Evolutionary conservation across 148 eudicot species (phyloP), one percentile per base, ranked within the genome.

Genomic region (Hydrangea macrophylla): DNA sequence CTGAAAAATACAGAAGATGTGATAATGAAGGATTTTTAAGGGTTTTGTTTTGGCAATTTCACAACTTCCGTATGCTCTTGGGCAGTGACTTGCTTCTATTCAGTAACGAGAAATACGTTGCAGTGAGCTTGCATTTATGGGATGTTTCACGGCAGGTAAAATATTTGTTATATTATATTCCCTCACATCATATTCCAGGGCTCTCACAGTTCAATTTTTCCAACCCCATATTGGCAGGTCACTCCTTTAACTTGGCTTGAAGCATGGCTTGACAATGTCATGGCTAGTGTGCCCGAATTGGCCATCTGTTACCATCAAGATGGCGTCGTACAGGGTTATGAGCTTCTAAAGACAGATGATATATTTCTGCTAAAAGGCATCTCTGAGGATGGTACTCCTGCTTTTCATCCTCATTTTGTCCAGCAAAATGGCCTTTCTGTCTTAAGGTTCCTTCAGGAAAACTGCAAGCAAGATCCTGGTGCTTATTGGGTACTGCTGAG

Each of bases 301-400:
- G 99, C 99, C 54, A 90, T 94, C 62, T 94, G 99, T 80, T 94
- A 94, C 69, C 99, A 94, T 84, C 71, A 82, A 75, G 81, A 87
- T 79, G 99, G 99, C 55, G 99, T 94, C n/a, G 97, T 94, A 74
- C 94, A 90, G 81, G 92, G 99, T 60, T 94, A 94, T 62, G 99
- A 94, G 79, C 97, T 94, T 51, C 63, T 94, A 68, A 90, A 90
- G 75, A 94, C 99, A 28, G 92, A 94, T 73, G 97, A 94, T 76
- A 90, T 94, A 68, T 85, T 86, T 78, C 89, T 90, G 51, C 28
- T 86, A 28, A 94, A 94, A 75, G 99, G 97, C 5, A 73, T 88
- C 11, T 85, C 99, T 37, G 97, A 94, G 67, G 99, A 94, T 79
- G 99, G 99, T 10, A 81, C 84, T 54, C 96, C 97, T 67, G 99